Conservation (phyloP, 2,329 filamentous ascomycete genomes). For the Chalara sp. region DNA sequence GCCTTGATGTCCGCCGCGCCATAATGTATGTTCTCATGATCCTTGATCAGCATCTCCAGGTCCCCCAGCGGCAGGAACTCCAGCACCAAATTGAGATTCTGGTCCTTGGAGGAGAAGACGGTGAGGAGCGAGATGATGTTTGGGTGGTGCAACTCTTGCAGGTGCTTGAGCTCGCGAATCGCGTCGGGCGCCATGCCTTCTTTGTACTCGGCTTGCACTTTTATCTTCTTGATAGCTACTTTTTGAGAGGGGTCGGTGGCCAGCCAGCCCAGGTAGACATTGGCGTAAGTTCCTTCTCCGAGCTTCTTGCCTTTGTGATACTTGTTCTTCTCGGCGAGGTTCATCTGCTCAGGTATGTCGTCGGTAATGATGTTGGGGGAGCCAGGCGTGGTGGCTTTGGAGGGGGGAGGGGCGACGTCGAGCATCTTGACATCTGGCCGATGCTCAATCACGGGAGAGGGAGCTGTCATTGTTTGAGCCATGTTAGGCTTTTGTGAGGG, state of each 20-base stretch:
- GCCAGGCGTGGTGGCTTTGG: neutral
- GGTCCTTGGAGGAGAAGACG: conserved; percentile 92
- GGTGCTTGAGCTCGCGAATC: conserved; percentile 89
- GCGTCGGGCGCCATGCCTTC: conserved; percentile 93
- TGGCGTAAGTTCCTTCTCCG: conserved; percentile 93
- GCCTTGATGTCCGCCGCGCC: conserved; percentile 88
- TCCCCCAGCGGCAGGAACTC: conserved; percentile 93
- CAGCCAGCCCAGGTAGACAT: conserved; percentile 85
- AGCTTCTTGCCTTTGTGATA: conserved; percentile 91
- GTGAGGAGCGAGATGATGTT: conserved; percentile 92
- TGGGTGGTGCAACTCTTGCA: conserved; percentile 88
- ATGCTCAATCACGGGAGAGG: neutral
- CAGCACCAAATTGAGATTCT: conserved; percentile 92
- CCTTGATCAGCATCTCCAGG: conserved; percentile 88
- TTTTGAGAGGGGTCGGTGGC: conserved; percentile 62
- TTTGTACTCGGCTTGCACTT: conserved; percentile 75
- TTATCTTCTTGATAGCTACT: conserved; percentile 93
- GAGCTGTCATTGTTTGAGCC: neutral
- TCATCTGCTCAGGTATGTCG: conserved; percentile 72
- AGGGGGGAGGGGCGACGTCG: neutral
- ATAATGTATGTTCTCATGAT: conserved; percentile 71
- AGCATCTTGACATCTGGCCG: neutral
- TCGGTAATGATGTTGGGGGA: conserved; percentile 25
- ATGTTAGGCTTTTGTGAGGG: neutral
- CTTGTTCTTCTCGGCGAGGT: conserved; percentile 75